These are phyloP conservation scores for Aspergillus amoenus DNA, from an alignment of 2,329 filamentous ascomycete species.

Conservation along the genomic window DNA sequence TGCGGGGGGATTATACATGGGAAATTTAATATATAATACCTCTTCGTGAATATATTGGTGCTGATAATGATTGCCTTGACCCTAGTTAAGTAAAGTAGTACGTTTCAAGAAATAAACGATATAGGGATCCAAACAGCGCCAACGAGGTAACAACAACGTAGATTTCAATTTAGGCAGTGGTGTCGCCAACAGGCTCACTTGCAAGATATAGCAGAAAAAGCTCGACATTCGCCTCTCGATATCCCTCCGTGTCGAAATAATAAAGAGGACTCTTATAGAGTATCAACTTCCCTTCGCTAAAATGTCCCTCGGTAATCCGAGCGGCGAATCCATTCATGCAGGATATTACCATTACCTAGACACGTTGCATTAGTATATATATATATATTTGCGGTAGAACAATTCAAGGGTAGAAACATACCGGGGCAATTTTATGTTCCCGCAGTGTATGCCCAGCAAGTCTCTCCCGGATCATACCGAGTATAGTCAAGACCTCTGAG, in stretches of 20 bases:
- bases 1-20: background rate
- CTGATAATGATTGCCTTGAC: no score
- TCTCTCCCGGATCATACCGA: background rate
- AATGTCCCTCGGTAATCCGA: background rate
- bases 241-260: background rate
- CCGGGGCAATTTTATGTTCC: background rate
- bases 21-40: no score
- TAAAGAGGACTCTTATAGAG: background rate
- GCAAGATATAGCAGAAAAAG: background rate
- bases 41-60: no score
- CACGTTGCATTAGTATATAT: background rate
- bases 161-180: background rate
- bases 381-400: no score
- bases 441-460: background rate
- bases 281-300: background rate
- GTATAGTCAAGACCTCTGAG: background rate
- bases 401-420: background rate
- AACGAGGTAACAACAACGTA: no score
- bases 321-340: background rate
- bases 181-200: background rate
- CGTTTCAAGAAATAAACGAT: no score
- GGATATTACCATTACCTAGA: background rate
- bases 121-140: no score
- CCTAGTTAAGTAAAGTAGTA: no score
- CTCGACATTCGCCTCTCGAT: background rate